Conservation (phyloP, 1,139 yeast species). For the Saccharomycopsis hybrid region DNA sequence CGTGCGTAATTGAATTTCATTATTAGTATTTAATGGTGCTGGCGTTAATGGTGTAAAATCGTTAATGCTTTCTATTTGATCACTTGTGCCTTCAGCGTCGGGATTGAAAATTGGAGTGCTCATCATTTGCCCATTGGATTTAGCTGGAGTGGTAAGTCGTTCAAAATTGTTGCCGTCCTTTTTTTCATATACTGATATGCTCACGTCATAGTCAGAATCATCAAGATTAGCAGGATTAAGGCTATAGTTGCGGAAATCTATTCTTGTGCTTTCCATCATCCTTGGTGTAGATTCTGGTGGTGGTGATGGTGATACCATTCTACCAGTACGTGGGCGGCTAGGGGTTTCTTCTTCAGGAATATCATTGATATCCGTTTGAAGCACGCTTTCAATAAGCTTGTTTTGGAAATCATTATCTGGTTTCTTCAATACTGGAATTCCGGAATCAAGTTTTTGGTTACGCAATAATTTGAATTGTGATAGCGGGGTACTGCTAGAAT, state of each 20-base stretch:
- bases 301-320: not conserved
- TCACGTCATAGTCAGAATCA: slow-evolving; percentile 20
- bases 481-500: slow-evolving; percentile 13
- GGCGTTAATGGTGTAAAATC: slow-evolving; percentile 9
- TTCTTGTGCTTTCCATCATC: slow-evolving; percentile 8
- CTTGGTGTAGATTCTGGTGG: not conserved
- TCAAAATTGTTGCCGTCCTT: slow-evolving; percentile 1
- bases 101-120: slow-evolving; percentile 16
- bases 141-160: slow-evolving; percentile 3
- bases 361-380: not conserved
- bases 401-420: not conserved
- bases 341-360: not conserved
- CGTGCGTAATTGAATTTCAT: slow-evolving; percentile 7
- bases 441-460: not conserved
- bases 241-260: slow-evolving; percentile 17
- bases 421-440: not conserved
- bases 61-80: slow-evolving; percentile 4
- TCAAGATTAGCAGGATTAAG: slow-evolving; percentile 19
- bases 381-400: not conserved
- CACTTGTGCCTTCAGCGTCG: slow-evolving; percentile 9
- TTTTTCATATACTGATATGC: slow-evolving; percentile 13
- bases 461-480: not conserved
- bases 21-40: not conserved
- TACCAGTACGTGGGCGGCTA: no score
- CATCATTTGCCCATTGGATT: not conserved